Evolutionary conservation across 2,329 filamentous ascomycete genomes (phyloP).

Genomic region (Diaporthe batatas): DNA sequence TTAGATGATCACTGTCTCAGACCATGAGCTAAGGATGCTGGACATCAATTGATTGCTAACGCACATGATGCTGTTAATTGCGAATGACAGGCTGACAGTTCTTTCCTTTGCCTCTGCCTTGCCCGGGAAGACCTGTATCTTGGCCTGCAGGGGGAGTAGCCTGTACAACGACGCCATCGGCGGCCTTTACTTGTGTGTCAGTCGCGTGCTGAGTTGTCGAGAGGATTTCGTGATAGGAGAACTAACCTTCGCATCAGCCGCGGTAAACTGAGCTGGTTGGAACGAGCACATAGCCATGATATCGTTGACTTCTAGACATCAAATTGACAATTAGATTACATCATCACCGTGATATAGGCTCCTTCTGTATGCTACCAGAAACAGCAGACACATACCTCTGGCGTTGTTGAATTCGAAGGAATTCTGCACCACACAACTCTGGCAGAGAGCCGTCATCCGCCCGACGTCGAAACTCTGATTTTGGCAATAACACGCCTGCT

Average conservation of each 20-base stretch:
- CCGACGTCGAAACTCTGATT: slow-evolving; percentile 23
- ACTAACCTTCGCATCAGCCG: neutral
- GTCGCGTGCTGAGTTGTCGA: no score
- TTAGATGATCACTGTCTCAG: no score
- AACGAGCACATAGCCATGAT: slow-evolving; percentile 14
- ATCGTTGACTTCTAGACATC: neutral
- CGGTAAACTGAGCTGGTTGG: slow-evolving; percentile 4
- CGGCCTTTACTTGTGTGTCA: neutral
- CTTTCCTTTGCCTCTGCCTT: neutral
- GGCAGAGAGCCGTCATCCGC: slow-evolving; percentile 9
- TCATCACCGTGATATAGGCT: neutral
- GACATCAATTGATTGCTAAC: no score
- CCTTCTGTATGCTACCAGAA: neutral
- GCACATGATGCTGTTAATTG: no score
- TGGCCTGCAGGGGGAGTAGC: neutral
- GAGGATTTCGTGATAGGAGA: no score
- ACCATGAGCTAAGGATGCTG: no score
- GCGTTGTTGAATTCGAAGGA: neutral
- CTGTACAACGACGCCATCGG: slow-evolving; percentile 4
- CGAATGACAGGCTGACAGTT: no score
- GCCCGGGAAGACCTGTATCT: neutral
- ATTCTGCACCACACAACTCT: neutral
- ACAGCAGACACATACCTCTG: neutral
- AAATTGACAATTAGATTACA: neutral
- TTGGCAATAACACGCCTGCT: slow-evolving; percentile 25